Percentiles rank a stretch among this genome's conserved stretches.
These are phyloP conservation scores for Usnea hakonensis DNA, from an alignment of 495 filamentous ascomycete species.

Conservation along the genomic window DNA sequence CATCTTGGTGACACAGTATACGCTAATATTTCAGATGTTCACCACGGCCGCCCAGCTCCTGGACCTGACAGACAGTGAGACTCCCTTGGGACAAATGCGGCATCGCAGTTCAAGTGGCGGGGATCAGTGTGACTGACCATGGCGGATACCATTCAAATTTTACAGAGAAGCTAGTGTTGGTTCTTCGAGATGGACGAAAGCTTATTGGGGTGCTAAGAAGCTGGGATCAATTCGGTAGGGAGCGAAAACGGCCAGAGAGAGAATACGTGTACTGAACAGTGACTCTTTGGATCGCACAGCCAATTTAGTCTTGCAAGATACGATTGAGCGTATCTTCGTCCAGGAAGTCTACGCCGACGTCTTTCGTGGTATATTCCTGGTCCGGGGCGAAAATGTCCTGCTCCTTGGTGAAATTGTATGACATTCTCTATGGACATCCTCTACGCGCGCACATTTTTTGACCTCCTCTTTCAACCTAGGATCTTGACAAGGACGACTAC, in stretches of 20 bases:
- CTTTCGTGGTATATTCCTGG: conserved; percentile 72
- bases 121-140: conserved; percentile 8
- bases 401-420: conserved; percentile 83
- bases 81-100: conserved; percentile 1
- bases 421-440: neutral
- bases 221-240: conserved; percentile 95
- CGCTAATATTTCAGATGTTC: conserved; percentile 83
- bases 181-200: conserved; percentile 87
- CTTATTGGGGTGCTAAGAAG: conserved; percentile 85
- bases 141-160: conserved; percentile 9
- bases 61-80: conserved; percentile 92
- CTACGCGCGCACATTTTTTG: neutral
- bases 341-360: conserved; percentile 70
- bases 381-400: conserved; percentile 89
- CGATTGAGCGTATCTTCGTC: conserved; percentile 76
- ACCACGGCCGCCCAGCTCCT: conserved; percentile 91
- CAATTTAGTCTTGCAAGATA: conserved; percentile 89
- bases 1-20: conserved; percentile 29
- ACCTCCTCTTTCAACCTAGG: conserved; percentile 37
- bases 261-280: neutral
- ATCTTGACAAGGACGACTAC: conserved; percentile 90
- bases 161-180: conserved; percentile 84
- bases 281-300: conserved; percentile 42
- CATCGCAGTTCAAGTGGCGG: neutral
- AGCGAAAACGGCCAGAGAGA: neutral